Base-by-base conservation (phyloP, 768 basidiomycete species). In the Mycena vitilis region DNA sequence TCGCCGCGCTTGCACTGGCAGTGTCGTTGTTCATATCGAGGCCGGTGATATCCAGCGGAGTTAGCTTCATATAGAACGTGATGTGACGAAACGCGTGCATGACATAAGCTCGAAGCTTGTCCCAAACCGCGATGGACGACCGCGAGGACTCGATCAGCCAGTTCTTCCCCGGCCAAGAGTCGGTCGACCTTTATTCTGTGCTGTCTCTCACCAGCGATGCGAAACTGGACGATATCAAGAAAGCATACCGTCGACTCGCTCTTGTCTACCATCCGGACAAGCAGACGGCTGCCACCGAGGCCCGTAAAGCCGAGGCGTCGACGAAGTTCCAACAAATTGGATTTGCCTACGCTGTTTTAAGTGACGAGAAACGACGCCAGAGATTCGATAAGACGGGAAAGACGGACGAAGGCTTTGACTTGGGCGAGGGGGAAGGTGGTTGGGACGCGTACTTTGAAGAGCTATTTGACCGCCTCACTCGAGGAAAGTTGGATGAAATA, bases 381-480 rank as follows among this genome's bases (percentile, higher is more conserved):
- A 84, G 89, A 67, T 99, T 98, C 72, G 96, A 99, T 73, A 80
- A 79, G 62, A 97, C 93, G 0, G 98, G 98, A 20, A 87, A 87
- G 71, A 98, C 96, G 11, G 89, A 91, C 70, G 96, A 98, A 73
- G 87, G 87, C 12, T 85, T 92, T 51, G 89, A 90, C 56, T 76
- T 92, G 47, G 89, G 82, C 25, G 87, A 87, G 8, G 94, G 89
- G 12, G 94, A 92, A 66, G 93, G 91, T 68, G 94, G 95, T 1
- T 99, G 98, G 98, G 95, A 95, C 75, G 88, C 93, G 8, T 99
- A 99, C 80, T 99, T 99, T 73, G 92, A 92, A 76, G 91, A 91
- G 64, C 80, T 98, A 71, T 98, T 95, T 71, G 93, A 96, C 68
- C 86, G 89, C 61, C 93, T 97, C 30, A 96, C 95, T 63, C 87